A percentile compares a stretch with the other conserved stretches of the same genome.
Conservation (phyloP, 306 rosid genomes). For the Vigna radiata region DNA sequence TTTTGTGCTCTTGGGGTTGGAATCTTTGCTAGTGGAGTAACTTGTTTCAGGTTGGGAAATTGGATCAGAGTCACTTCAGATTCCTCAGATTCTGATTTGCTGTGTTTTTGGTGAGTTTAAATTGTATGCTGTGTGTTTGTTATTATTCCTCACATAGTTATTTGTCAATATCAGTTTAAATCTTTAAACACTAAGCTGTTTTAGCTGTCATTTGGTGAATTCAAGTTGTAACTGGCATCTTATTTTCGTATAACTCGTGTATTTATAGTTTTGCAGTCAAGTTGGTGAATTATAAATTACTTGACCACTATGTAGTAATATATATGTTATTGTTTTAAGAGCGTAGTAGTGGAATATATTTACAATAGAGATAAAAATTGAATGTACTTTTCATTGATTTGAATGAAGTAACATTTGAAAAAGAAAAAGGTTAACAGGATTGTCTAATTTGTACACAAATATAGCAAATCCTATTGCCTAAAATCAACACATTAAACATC, state of each 20-base stretch:
- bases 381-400: slow-evolving; percentile 40
- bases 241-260: background rate
- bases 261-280: too few relatives aligned
- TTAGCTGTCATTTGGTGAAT: too few relatives aligned
- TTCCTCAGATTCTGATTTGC: too few relatives aligned
- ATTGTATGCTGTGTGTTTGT: too few relatives aligned
- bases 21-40: background rate
- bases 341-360: too few relatives aligned
- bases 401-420: slow-evolving; percentile 34
- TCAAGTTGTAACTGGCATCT: background rate
- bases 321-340: too few relatives aligned
- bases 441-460: slow-evolving; percentile 46
- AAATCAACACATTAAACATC: slow-evolving; percentile 42
- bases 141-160: background rate
- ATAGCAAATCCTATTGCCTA: slow-evolving; percentile 30
- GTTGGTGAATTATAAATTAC: too few relatives aligned
- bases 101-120: too few relatives aligned
- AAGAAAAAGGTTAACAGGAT: slow-evolving; percentile 15
- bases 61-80: background rate
- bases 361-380: too few relatives aligned
- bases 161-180: background rate
- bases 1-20: background rate
- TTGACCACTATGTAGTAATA: too few relatives aligned
- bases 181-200: background rate
- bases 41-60: too few relatives aligned